A percentile compares a stretch with the other conserved stretches of the same genome.
These are phyloP conservation scores for Crithidia thermophila DNA, from an alignment of 208 protist species.

Conservation along the genomic window DNA sequence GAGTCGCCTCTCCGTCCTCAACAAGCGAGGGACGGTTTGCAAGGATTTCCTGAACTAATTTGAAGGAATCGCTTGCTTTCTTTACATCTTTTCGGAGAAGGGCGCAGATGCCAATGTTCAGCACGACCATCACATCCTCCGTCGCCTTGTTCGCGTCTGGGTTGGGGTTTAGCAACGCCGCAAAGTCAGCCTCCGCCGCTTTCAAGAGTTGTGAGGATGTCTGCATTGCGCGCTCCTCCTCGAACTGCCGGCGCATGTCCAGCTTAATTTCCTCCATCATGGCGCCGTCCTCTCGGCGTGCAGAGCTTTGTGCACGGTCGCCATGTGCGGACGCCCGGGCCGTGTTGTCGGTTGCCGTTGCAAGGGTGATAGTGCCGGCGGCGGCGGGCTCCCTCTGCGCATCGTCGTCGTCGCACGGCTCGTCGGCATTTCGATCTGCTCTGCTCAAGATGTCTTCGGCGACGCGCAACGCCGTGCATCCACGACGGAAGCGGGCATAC, in stretches of 20 bases:
- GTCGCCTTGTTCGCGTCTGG: conserved; percentile 25
- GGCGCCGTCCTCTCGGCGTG: neutral
- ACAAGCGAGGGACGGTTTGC: conserved; percentile 56
- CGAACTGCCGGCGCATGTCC: conserved; percentile 43
- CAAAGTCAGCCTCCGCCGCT: conserved; percentile 56
- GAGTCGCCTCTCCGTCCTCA: conserved; percentile 54
- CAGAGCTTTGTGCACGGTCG: neutral
- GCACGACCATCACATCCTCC: conserved; percentile 53
- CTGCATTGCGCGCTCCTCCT: conserved; percentile 25
- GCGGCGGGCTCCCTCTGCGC: no score
- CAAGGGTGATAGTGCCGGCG: no score
- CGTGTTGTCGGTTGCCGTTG: no score
- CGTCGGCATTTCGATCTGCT: neutral
- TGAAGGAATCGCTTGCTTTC: conserved; percentile 70
- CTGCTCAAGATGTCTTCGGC: conserved; percentile 39
- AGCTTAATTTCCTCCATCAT: conserved; percentile 29
- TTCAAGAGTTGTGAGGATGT: conserved; percentile 3
- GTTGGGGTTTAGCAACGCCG: conserved; percentile 35
- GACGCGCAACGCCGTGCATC: conserved; percentile 60
- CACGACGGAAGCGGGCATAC: conserved; percentile 78
- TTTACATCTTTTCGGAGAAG: conserved; percentile 60
- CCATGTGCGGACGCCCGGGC: neutral
- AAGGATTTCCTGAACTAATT: conserved; percentile 62
- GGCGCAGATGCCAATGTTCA: conserved; percentile 78
- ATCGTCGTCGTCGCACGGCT: conserved; percentile 1